Evolutionary conservation across 805 yeast genomes (phyloP).

Genomic region (Candida mattraensis): DNA sequence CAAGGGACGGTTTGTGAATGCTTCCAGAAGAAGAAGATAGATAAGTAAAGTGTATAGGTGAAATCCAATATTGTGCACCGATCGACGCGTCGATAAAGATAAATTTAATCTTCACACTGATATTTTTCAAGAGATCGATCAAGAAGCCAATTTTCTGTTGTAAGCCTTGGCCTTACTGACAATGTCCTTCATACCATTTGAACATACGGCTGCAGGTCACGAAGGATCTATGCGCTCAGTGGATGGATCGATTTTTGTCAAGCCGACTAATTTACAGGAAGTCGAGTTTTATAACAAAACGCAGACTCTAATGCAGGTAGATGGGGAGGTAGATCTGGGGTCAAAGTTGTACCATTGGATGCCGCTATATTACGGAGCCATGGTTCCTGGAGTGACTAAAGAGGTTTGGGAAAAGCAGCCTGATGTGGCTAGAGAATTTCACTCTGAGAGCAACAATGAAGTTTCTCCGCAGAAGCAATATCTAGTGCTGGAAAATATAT

Average conservation of each 20-base stretch:
- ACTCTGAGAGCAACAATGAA: slow-evolving; percentile 3
- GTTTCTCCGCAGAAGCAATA: slow-evolving; percentile 32
- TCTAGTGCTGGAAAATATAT: slow-evolving; percentile 70
- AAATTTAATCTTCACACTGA: slow-evolving; percentile 2
- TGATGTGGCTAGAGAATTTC: slow-evolving; percentile 7
- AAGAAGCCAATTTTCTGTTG: no score
- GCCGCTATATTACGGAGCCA: slow-evolving; percentile 63
- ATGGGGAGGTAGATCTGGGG: slow-evolving; percentile 33
- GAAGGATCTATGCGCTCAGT: slow-evolving; percentile 67
- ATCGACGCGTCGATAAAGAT: no score
- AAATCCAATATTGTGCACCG: slow-evolving; percentile 2
- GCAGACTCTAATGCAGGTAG: slow-evolving; percentile 16
- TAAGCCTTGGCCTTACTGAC: neutral
- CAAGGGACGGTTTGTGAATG: slow-evolving; percentile 75
- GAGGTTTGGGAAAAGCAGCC: slow-evolving; percentile 23
- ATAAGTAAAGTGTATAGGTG: neutral
- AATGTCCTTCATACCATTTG: slow-evolving; percentile 35
- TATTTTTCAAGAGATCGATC: no score
- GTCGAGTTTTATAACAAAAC: slow-evolving; percentile 64
- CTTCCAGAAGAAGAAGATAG: slow-evolving; percentile 11
- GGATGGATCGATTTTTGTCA: slow-evolving; percentile 70
- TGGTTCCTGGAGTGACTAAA: slow-evolving; percentile 45
- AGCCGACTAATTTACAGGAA: slow-evolving; percentile 65
- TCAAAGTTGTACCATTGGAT: slow-evolving; percentile 50
- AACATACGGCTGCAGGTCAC: slow-evolving; percentile 92